A percentile compares a stretch with the other conserved stretches of the same genome.
These are phyloP conservation scores for Colletotrichum cereale DNA, from an alignment of 2,329 filamentous ascomycete species.

Conservation along the genomic window DNA sequence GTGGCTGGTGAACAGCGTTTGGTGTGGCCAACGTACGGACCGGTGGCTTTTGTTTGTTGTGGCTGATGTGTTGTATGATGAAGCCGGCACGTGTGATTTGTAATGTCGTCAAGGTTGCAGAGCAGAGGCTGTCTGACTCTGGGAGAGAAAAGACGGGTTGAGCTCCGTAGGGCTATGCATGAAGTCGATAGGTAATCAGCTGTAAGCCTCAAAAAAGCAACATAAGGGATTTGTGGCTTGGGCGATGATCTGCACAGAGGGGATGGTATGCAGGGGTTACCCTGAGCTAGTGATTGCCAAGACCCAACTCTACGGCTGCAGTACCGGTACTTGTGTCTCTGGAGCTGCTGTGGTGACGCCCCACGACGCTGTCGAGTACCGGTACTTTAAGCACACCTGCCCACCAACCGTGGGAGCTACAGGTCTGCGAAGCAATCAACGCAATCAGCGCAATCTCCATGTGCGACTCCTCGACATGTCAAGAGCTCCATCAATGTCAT, in stretches of 20 bases:
- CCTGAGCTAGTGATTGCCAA: constrained; percentile 16
- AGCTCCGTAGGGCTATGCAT: constrained; percentile 28
- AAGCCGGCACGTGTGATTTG: background rate
- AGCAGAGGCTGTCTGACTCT: constrained; percentile 10
- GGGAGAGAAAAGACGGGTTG: constrained; percentile 14
- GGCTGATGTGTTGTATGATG: background rate
- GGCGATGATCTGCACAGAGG: constrained; percentile 35
- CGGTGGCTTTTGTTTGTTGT: background rate
- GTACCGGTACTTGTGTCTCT: constrained; percentile 12
- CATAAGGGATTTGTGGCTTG: constrained; percentile 35
- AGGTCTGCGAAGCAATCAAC: background rate
- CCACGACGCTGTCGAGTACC: background rate
- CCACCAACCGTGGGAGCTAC: background rate
- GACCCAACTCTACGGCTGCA: constrained; percentile 20
- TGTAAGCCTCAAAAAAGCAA: constrained; percentile 28
- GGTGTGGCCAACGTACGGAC: background rate
- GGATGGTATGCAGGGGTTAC: constrained; percentile 28
- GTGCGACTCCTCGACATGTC: constrained; percentile 2
- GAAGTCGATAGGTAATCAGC: constrained; percentile 24
- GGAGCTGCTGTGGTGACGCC: background rate
- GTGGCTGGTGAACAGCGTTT: background rate
- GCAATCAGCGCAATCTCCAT: background rate
- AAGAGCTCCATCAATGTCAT: background rate
- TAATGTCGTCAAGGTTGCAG: background rate
- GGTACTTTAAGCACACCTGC: constrained; percentile 5